A percentile compares a stretch with the other conserved stretches of the same genome.
Evolutionary conservation across 352 stramenopile species (phyloP).

Genomic region (Pythium phragmiticola): DNA sequence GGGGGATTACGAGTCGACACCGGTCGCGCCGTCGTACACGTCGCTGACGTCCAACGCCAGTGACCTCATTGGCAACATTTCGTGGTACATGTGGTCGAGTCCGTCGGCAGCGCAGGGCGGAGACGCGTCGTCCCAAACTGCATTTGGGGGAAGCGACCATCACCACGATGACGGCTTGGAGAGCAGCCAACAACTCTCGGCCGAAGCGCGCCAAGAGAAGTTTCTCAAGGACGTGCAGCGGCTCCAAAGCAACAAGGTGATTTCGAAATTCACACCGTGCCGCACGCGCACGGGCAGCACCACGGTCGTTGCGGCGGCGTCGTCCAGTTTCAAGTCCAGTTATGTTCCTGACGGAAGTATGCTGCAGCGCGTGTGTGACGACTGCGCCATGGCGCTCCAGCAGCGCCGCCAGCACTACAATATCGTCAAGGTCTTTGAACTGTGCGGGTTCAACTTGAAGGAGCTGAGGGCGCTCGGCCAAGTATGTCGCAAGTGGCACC

Average conservation of each 20-base stretch:
- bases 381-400: conserved; percentile 75
- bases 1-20: conserved; percentile 73
- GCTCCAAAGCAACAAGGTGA: conserved; percentile 57
- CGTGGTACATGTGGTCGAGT: conserved; percentile 74
- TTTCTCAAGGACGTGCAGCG: conserved; percentile 78
- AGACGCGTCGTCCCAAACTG: conserved; percentile 13
- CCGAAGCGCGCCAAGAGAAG: conserved; percentile 49
- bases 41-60: conserved; percentile 70
- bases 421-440: conserved; percentile 81
- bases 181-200: conserved; percentile 33
- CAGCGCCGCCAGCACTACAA: conserved; percentile 86
- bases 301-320: conserved; percentile 21
- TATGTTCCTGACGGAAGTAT: conserved; percentile 68
- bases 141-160: not conserved
- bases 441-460: conserved; percentile 78
- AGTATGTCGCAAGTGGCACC: conserved; percentile 86
- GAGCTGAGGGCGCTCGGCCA: conserved; percentile 72
- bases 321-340: conserved; percentile 37
- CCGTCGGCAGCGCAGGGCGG: conserved; percentile 14
- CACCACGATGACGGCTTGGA: conserved; percentile 26
- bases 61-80: conserved; percentile 79
- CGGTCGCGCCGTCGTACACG: conserved; percentile 57
- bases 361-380: conserved; percentile 80
- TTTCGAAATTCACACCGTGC: conserved; percentile 77
- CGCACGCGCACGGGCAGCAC: conserved; percentile 31